phyloP scores from a whole-genome alignment of 2,329 filamentous ascomycete genomes.

The Fusarium sp. region DNA sequence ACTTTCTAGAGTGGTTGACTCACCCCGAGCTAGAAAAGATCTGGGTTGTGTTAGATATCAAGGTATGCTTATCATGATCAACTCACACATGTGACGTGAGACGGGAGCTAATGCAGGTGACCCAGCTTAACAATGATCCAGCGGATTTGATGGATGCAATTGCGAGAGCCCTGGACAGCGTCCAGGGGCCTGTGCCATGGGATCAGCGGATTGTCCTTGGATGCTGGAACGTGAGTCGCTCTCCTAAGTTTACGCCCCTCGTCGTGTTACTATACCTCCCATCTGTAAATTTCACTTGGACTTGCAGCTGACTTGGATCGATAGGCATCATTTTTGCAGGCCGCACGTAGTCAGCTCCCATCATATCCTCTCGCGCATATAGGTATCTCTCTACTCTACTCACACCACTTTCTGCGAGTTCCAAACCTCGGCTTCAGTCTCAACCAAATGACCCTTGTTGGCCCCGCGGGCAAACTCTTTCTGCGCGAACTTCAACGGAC shows the following conservation, averaged over 20 bases:
- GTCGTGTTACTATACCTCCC: not conserved
- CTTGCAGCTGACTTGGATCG: constrained; percentile 9
- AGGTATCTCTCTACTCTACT: constrained; percentile 74
- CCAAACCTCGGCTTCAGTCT: constrained; percentile 84
- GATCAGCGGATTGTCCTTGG: constrained; percentile 80
- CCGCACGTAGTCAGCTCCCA: constrained; percentile 72
- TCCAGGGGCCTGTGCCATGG: constrained; percentile 71
- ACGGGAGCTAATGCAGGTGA: constrained; percentile 22
- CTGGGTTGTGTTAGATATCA: constrained; percentile 91
- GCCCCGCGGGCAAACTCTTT: constrained; percentile 75
- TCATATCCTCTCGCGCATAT: constrained; percentile 75
- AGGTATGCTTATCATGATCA: constrained; percentile 62
- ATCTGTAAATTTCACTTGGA: not conserved
- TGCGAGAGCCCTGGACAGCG: constrained; percentile 70
- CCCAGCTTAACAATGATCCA: constrained; percentile 75
- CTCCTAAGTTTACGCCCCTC: constrained; percentile 6
- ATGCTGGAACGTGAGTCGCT: constrained; percentile 76
- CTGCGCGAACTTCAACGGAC: constrained; percentile 65
- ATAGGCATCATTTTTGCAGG: constrained; percentile 75
- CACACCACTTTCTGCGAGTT: constrained; percentile 74
- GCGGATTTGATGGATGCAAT: constrained; percentile 78
- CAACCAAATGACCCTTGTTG: constrained; percentile 74
- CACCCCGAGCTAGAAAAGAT: constrained; percentile 73
- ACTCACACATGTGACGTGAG: constrained; percentile 8
- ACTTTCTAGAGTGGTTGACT: constrained; percentile 79